Evolutionary conservation across 2,329 filamentous ascomycete genomes (phyloP).

Genomic region (Sarocladium strictum): DNA sequence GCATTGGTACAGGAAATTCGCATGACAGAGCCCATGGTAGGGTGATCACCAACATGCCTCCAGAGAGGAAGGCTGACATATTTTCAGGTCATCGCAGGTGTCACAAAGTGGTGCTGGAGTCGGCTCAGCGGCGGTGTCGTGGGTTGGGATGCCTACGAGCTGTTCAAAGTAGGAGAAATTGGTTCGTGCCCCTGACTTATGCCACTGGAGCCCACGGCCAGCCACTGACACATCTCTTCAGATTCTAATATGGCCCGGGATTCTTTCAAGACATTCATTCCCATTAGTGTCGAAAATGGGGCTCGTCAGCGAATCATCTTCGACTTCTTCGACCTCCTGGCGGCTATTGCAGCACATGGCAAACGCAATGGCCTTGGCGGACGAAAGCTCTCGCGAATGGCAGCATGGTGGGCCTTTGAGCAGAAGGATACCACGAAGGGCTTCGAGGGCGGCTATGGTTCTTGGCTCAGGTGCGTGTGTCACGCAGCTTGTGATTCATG

Average conservation of each 20-base stretch:
- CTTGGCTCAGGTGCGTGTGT: slow-evolving; percentile 66
- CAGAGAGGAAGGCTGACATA: slow-evolving; percentile 17
- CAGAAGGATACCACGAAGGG: slow-evolving; percentile 80
- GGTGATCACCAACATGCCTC: slow-evolving; percentile 19
- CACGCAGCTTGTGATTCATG: background rate
- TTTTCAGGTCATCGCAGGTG: slow-evolving; percentile 77
- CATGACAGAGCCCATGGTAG: slow-evolving; percentile 88
- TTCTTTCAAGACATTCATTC: slow-evolving; percentile 94
- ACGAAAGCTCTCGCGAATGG: slow-evolving; percentile 88
- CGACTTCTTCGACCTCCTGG: slow-evolving; percentile 90
- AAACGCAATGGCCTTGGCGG: slow-evolving; percentile 92
- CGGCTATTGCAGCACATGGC: slow-evolving; percentile 85
- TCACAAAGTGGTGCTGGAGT: slow-evolving; percentile 98
- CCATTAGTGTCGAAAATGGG: slow-evolving; percentile 83
- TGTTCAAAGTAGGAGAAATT: slow-evolving; percentile 90
- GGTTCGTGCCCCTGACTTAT: slow-evolving; percentile 41
- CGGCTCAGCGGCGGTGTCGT: slow-evolving; percentile 86
- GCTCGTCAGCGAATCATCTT: slow-evolving; percentile 85
- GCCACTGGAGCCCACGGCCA: slow-evolving; percentile 15
- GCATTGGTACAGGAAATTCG: slow-evolving; percentile 77
- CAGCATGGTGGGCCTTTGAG: slow-evolving; percentile 98
- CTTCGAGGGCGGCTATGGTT: slow-evolving; percentile 90
- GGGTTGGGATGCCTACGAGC: slow-evolving; percentile 93
- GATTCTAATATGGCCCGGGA: slow-evolving; percentile 89
- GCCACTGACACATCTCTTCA: slow-evolving; percentile 28